Percentiles rank a stretch among this genome's conserved stretches.
These are phyloP conservation scores for Penicillium cosmopolitanum DNA, from an alignment of 495 filamentous ascomycete species.

Conservation along the genomic window DNA sequence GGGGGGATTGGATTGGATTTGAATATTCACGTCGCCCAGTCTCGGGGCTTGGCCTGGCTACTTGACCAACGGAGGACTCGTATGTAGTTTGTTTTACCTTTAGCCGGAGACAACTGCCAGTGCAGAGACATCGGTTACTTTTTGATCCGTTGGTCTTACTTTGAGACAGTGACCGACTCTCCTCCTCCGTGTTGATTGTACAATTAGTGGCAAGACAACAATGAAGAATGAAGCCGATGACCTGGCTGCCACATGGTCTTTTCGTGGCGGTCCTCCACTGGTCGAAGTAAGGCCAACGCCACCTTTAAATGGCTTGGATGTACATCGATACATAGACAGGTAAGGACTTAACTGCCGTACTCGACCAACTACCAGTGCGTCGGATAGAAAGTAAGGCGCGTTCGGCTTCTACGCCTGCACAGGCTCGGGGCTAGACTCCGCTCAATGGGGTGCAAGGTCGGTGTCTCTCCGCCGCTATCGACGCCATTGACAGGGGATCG, in stretches of 20 bases:
- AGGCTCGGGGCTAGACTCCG: background rate
- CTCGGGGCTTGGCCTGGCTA: too few species aligned
- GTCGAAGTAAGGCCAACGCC: background rate
- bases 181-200: too few species aligned
- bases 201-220: background rate
- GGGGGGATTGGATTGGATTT: background rate
- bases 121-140: too few species aligned
- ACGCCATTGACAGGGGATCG: background rate
- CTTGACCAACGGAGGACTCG: too few species aligned
- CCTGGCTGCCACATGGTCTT: background rate
- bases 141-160: too few species aligned
- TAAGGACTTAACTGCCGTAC: background rate
- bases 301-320: too few species aligned
- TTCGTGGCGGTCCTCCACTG: background rate
- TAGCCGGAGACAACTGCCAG: too few species aligned
- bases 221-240: background rate
- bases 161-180: too few species aligned
- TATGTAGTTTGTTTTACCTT: too few species aligned
- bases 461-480: constrained; percentile 3
- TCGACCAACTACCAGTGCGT: background rate
- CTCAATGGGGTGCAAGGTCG: constrained; percentile 2
- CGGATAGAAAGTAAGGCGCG: background rate
- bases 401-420: background rate
- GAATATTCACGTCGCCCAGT: too few species aligned
- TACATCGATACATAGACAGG: too few species aligned